Evolutionary conservation across 2,329 filamentous ascomycete genomes (phyloP), one percentile per base, ranked within the genome.

Genomic region (Colletotrichum sublineola): DNA sequence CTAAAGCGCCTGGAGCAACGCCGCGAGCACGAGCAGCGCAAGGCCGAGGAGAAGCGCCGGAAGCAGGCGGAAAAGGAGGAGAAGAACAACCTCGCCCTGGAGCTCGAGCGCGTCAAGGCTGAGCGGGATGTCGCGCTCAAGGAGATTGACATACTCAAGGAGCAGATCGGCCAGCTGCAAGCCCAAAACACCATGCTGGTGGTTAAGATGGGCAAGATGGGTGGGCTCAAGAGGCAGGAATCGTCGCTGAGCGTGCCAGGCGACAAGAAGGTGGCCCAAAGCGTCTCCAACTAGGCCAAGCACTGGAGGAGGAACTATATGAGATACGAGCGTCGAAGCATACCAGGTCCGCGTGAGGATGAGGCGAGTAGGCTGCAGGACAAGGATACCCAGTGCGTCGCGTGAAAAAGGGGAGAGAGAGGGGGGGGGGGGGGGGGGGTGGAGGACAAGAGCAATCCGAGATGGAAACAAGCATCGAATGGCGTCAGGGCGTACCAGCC

Each of bases 1-100:
- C 82, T 93, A 57, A 83, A 83, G 74, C 92, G 91, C 80, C 82
- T 93, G 2, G 89, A 93, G 74, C 87, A 90, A 74, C 90, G 90
- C 81, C 88, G 89, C 60, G 84, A 85, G 70, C 87, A 86, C 69
- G 92, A 94, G 77, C 85, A 89, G 72, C 85, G 84, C 75, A 92
- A 91, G 80, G 86, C 87, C 1, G 86, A 87, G 69, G 86, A 87
- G 58, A 81, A 85, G 36, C 82, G 81, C 57, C 82, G 81, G 36
- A 91, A 90, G 80, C 81, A 82, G 29, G 77, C 78, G 0, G 89
- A 91, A 79, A 84, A 86, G 48, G 88, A 90, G 75, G 87, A 89
- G 73, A 86, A 82, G 77, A 78, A 80, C 18, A 85, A 84, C 67
- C 65, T 90, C 53, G 77, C 82, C 36, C 79, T 86, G 58, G 88